These are phyloP conservation scores for Dentipellis sp. DNA, from an alignment of 768 basidiomycete species.

Conservation along the genomic window DNA sequence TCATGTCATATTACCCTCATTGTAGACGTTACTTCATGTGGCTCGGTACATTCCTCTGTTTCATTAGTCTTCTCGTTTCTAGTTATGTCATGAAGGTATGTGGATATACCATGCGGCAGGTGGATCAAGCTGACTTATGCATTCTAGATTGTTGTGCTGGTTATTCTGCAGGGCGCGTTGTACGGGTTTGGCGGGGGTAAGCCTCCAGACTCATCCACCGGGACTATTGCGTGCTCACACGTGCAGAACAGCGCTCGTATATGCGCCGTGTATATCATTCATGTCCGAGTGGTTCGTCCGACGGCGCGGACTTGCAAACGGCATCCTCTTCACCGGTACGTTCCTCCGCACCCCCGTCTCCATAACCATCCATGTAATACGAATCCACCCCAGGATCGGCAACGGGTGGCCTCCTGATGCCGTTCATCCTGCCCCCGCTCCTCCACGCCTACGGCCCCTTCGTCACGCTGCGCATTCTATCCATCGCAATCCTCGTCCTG, in stretches of 20 bases:
- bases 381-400: constrained; percentile 13
- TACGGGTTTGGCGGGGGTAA: constrained; percentile 21
- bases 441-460: constrained; percentile 16
- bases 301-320: constrained; percentile 23
- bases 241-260: too few relatives aligned
- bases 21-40: constrained; percentile 15
- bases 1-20: constrained; percentile 18
- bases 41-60: constrained; percentile 18
- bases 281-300: constrained; percentile 26
- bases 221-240: too few relatives aligned
- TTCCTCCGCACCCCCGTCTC: too few relatives aligned
- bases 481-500: constrained; percentile 10
- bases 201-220: too few relatives aligned
- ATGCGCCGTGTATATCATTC: constrained; percentile 19
- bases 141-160: constrained; percentile 6
- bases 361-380: too few relatives aligned
- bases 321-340: constrained; percentile 23
- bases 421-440: constrained; percentile 18
- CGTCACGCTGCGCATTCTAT: constrained; percentile 19
- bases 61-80: constrained; percentile 17
- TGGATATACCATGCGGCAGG: background rate
- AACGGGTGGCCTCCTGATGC: constrained; percentile 20
- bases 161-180: constrained; percentile 20
- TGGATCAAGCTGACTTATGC: background rate
- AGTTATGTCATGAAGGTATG: constrained; percentile 12